phyloP scores from a whole-genome alignment of 306 rosid genomes.

The Castanopsis chinensis region DNA sequence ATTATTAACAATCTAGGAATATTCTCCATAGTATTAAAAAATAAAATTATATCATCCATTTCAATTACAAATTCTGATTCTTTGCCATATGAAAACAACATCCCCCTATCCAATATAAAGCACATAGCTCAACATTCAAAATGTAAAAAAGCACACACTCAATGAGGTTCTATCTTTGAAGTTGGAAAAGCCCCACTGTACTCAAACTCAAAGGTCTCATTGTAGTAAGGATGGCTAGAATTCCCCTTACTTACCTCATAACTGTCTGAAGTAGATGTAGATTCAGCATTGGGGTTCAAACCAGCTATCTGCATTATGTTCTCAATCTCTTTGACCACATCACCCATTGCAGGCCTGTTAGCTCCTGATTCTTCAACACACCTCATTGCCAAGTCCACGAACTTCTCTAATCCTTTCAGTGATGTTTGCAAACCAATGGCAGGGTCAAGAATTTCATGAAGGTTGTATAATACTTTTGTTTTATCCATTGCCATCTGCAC shows the following conservation, averaged over 20 bases:
- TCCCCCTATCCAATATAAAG: neutral
- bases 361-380: constrained; percentile 35
- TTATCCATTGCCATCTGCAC: constrained; percentile 25
- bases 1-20: neutral
- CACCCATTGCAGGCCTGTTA: constrained; percentile 43
- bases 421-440: constrained; percentile 13
- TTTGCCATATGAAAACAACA: neutral
- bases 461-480: constrained; percentile 27
- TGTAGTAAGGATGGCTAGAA: constrained; percentile 13
- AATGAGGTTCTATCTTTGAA: constrained; percentile 10
- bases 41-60: neutral
- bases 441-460: constrained; percentile 30
- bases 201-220: neutral
- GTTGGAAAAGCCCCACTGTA: constrained; percentile 25
- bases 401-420: constrained; percentile 26
- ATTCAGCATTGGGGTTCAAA: constrained; percentile 22
- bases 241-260: constrained; percentile 1
- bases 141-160: neutral
- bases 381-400: constrained; percentile 40
- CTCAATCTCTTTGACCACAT: constrained; percentile 46
- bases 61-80: neutral
- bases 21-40: neutral
- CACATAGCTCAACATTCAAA: neutral
- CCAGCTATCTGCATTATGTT: constrained; percentile 29
- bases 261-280: constrained; percentile 25